Percentiles rank a stretch among this genome's conserved stretches.
Evolutionary conservation across 192 early-diverging fungal genomes (phyloP).

Genomic region (Mortierella alpina): DNA sequence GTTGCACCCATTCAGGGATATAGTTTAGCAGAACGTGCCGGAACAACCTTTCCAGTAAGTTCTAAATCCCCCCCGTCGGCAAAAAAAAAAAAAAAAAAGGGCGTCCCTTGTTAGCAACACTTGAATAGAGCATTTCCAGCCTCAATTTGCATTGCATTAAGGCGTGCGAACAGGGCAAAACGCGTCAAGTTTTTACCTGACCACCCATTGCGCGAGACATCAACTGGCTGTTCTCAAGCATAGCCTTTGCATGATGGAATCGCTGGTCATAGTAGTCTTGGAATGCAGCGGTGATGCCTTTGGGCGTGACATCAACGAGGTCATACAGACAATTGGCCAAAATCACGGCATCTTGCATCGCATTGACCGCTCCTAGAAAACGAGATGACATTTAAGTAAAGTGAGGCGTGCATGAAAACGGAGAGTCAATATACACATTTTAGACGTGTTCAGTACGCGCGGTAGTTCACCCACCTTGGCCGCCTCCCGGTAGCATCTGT

Average conservation of each 20-base stretch:
- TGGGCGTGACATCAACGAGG: not conserved
- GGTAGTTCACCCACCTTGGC: not conserved
- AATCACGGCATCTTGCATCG: constrained; percentile 24
- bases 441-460: too few species aligned
- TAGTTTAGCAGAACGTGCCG: not conserved
- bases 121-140: not conserved
- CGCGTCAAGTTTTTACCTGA: not conserved
- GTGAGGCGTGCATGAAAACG: not conserved
- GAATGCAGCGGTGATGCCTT: constrained; percentile 24
- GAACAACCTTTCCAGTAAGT: not conserved
- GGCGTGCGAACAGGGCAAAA: too few species aligned
- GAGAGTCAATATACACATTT: not conserved
- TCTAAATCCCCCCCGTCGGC: not conserved
- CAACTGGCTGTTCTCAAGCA: not conserved
- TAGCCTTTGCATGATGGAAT: constrained; percentile 1
- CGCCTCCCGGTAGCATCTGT: constrained; percentile 25
- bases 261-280: constrained; percentile 12
- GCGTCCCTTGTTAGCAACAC: too few species aligned
- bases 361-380: constrained; percentile 21
- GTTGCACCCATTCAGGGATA: not conserved
- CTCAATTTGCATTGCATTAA: not conserved
- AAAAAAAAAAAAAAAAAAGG: not conserved
- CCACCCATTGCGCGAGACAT: not conserved
- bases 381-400: not conserved
- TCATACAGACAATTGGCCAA: constrained; percentile 24